phyloP scores from a whole-genome alignment of 768 basidiomycete species.

The Xerocomellus chrysenteron region DNA sequence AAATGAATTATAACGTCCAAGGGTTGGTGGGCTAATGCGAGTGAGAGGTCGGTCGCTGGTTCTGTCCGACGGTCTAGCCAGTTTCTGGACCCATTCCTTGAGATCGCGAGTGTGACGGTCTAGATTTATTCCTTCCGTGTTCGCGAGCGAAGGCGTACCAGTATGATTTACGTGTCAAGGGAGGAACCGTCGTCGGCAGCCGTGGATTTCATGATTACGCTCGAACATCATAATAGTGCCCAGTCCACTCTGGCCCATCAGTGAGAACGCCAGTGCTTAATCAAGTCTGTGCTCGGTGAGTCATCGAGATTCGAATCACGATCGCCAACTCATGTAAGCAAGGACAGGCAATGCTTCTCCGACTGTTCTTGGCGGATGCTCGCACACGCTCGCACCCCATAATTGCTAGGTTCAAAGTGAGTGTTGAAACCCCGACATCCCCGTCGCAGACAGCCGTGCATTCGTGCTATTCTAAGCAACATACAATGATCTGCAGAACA shows the following conservation, averaged over 20 bases:
- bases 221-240: neutral
- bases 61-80: neutral
- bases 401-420: slow-evolving; percentile 19
- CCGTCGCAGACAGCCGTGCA: slow-evolving; percentile 8
- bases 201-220: slow-evolving; percentile 10
- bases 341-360: neutral
- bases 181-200: neutral
- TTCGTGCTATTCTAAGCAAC: slow-evolving; percentile 8
- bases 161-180: slow-evolving; percentile 7
- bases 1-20: slow-evolving; percentile 8
- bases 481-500: slow-evolving; percentile 17
- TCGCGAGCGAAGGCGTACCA: neutral
- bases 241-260: slow-evolving; percentile 3
- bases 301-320: slow-evolving; percentile 17
- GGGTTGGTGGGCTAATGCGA: slow-evolving; percentile 2
- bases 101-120: neutral
- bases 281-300: slow-evolving; percentile 15
- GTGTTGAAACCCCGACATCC: slow-evolving; percentile 9
- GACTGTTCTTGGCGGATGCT: slow-evolving; percentile 3
- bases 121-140: neutral
- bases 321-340: slow-evolving; percentile 1
- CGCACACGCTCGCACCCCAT: slow-evolving; percentile 7
- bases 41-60: slow-evolving; percentile 2
- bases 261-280: neutral
- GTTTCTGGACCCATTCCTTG: neutral